A percentile compares a stretch with the other conserved stretches of the same genome.
Conservation (phyloP, 2,329 filamentous ascomycete species). For the Xylariaceae sp. region DNA sequence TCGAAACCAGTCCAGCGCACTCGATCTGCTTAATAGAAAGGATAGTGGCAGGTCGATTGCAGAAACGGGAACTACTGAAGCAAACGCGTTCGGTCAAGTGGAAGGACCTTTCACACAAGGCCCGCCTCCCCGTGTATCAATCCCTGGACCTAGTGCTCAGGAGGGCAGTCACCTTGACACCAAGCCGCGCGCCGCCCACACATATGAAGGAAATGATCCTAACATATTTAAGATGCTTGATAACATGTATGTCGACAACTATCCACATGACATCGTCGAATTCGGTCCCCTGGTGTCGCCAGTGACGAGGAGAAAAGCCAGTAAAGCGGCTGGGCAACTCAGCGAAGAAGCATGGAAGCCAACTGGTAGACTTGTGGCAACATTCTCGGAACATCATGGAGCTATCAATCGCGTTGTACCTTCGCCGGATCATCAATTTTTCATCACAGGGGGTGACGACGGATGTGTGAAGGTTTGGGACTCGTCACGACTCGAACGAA, state of each 20-base stretch:
- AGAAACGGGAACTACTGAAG: constrained; percentile 64
- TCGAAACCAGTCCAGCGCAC: constrained; percentile 64
- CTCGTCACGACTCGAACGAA: constrained; percentile 84
- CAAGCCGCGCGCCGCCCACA: constrained; percentile 71
- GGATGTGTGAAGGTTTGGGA: constrained; percentile 94
- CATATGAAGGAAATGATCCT: constrained; percentile 81
- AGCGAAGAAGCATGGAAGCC: constrained; percentile 77
- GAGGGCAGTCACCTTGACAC: constrained; percentile 43
- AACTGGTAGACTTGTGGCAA: constrained; percentile 81
- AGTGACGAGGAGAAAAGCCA: constrained; percentile 60
- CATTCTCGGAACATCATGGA: constrained; percentile 85
- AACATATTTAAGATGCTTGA: constrained; percentile 76
- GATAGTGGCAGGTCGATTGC: constrained; percentile 63
- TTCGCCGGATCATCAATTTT: constrained; percentile 91
- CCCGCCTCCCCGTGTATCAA: constrained; percentile 41
- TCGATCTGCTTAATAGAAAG: constrained; percentile 64
- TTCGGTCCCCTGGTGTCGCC: constrained; percentile 84
- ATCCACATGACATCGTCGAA: constrained; percentile 67
- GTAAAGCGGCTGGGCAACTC: constrained; percentile 56
- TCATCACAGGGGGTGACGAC: constrained; percentile 91
- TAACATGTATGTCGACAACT: constrained; percentile 79
- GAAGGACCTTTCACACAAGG: constrained; percentile 60
- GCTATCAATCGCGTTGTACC: constrained; percentile 81
- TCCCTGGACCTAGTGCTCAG: constrained; percentile 40
- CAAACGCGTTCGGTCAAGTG: constrained; percentile 65